Evolutionary conservation across 352 stramenopile species (phyloP).

Genomic region (Globisporangium ultimum): DNA sequence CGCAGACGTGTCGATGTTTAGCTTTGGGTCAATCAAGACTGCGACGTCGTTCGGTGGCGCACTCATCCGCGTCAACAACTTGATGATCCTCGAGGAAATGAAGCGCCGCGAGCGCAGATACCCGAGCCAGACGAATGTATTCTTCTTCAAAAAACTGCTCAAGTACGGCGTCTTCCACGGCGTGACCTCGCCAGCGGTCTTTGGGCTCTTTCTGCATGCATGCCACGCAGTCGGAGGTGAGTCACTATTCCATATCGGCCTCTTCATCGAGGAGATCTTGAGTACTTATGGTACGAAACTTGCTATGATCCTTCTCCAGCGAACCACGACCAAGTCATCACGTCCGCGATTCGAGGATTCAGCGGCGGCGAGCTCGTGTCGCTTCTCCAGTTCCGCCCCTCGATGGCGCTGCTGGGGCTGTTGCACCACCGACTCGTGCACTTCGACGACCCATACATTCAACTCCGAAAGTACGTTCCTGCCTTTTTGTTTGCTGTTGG

Average conservation of each 20-base stretch:
- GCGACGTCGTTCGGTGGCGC: conserved; percentile 76
- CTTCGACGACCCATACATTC: conserved; percentile 69
- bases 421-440: conserved; percentile 64
- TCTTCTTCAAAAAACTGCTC: conserved; percentile 73
- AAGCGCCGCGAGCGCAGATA: conserved; percentile 62
- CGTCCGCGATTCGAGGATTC: conserved; percentile 79
- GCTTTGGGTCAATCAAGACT: conserved; percentile 87
- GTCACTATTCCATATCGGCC: not conserved
- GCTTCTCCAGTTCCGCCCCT: conserved; percentile 70
- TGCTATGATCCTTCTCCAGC: conserved; percentile 23
- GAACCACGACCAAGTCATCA: conserved; percentile 79
- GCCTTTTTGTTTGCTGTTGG: too few species aligned
- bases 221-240: conserved; percentile 55
- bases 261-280: too few species aligned
- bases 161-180: conserved; percentile 77
- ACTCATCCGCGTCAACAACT: conserved; percentile 60
- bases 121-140: conserved; percentile 54
- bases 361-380: conserved; percentile 72
- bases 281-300: not conserved
- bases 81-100: conserved; percentile 58
- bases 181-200: conserved; percentile 65
- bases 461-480: conserved; percentile 52
- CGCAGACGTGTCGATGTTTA: conserved; percentile 82
- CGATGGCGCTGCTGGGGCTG: conserved; percentile 71
- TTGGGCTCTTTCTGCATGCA: conserved; percentile 68